Evolutionary conservation across 768 basidiomycete species (phyloP).

Genomic region (Leccinum boreale): DNA sequence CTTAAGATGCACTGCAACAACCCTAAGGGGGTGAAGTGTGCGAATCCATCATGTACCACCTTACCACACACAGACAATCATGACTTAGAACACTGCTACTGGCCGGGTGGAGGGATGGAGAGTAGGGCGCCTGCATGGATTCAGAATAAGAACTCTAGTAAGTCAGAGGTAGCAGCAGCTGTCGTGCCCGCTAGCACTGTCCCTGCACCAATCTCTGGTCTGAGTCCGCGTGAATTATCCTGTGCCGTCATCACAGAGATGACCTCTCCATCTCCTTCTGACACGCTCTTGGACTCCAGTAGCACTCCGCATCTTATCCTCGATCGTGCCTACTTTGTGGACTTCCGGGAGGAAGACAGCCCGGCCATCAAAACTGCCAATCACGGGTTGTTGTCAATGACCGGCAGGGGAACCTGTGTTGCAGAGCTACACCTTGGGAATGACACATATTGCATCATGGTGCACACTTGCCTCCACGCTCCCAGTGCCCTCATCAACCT

Average conservation of each 20-base stretch:
- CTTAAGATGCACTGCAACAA: background rate
- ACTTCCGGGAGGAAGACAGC: background rate
- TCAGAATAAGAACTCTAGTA: background rate
- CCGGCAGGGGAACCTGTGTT: background rate
- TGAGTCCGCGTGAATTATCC: background rate
- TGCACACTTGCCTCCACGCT: background rate
- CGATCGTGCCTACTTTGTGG: background rate
- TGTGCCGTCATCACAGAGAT: background rate
- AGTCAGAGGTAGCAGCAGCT: background rate
- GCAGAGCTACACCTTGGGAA: background rate
- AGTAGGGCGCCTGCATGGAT: background rate
- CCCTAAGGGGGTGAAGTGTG: background rate
- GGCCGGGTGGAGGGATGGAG: background rate
- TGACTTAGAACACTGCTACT: background rate
- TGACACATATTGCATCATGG: background rate
- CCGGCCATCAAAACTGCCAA: background rate
- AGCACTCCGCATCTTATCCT: background rate
- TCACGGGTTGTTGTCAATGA: rapidly evolving
- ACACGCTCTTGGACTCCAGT: background rate
- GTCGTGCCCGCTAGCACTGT: too few species aligned
- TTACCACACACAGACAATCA: background rate
- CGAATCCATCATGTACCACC: background rate
- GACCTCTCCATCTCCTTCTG: background rate
- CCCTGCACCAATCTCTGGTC: background rate
- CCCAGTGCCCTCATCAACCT: background rate